Evolutionary conservation across 2,329 filamentous ascomycete species (phyloP).

Genomic region (Cladophialophora yegresii): DNA sequence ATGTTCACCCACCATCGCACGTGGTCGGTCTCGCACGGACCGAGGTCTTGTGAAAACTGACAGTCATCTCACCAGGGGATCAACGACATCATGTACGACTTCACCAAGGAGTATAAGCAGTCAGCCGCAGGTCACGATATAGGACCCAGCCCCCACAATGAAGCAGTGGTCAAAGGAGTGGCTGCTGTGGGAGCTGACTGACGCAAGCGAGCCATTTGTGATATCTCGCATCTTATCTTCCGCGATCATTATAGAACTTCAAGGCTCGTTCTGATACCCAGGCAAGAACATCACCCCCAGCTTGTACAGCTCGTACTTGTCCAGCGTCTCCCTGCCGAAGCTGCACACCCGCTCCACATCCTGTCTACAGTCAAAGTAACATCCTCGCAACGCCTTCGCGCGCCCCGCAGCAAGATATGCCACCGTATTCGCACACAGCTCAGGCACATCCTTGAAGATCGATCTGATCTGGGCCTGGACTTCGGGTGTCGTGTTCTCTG

Average conservation of each 20-base stretch:
- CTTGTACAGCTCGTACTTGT: slow-evolving; percentile 12
- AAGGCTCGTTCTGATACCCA: slow-evolving; percentile 28
- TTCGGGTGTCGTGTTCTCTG: slow-evolving; percentile 10
- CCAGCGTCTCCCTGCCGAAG: slow-evolving; percentile 17
- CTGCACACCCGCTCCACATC: slow-evolving; percentile 20
- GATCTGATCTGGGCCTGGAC: not conserved
- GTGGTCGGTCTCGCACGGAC: no score
- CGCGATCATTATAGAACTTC: not conserved
- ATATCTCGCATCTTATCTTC: not conserved
- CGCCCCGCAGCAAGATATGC: slow-evolving; percentile 22
- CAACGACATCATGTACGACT: slow-evolving; percentile 1
- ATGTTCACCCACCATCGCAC: no score
- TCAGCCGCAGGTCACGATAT: not conserved
- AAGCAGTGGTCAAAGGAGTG: not conserved
- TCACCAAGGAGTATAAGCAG: slow-evolving; percentile 2
- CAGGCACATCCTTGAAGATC: slow-evolving; percentile 20
- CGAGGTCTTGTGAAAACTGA: not conserved
- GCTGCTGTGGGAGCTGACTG: not conserved
- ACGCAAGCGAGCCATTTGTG: not conserved
- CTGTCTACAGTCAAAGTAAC: slow-evolving; percentile 25
- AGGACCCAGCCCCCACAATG: not conserved
- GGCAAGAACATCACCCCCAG: slow-evolving; percentile 23
- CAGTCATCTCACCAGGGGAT: not conserved
- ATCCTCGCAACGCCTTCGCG: slow-evolving; percentile 23
- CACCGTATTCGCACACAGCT: slow-evolving; percentile 20